These are phyloP conservation scores for Heliocybe sulcata DNA, from an alignment of 1,284 basidiomycete species.

Conservation along the genomic window DNA sequence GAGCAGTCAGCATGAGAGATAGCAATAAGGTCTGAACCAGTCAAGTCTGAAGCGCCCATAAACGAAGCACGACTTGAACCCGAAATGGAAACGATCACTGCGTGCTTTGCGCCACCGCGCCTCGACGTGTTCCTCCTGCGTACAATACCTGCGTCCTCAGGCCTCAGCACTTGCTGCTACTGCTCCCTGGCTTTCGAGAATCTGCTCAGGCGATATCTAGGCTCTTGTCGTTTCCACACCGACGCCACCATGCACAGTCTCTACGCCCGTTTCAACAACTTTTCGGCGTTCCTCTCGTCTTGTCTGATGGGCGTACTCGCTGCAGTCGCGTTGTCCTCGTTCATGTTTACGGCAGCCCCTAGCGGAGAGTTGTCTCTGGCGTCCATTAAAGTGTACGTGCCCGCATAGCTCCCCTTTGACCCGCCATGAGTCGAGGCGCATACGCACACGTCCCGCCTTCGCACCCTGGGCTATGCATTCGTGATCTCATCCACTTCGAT, in stretches of 20 bases:
- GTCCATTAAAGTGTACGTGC: constrained; percentile 62
- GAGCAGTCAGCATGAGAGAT: too few species aligned
- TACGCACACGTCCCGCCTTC: not conserved
- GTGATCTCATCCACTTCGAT: not conserved
- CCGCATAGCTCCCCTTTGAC: not conserved
- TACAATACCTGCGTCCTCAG: not conserved
- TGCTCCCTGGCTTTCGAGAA: not conserved
- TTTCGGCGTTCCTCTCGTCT: constrained; percentile 70
- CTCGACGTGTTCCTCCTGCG: not conserved
- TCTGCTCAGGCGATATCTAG: not conserved
- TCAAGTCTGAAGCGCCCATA: not conserved
- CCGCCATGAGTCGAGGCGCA: not conserved
- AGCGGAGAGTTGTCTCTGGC: constrained; percentile 50
- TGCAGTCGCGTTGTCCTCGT: constrained; percentile 64
- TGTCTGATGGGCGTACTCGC: constrained; percentile 73
- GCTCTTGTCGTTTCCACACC: not conserved
- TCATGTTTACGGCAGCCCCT: constrained; percentile 54
- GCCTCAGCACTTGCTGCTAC: not conserved
- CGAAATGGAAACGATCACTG: not conserved
- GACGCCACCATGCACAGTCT: constrained; percentile 51
- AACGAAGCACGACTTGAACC: not conserved
- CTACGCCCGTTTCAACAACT: constrained; percentile 64
- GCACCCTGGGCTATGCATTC: not conserved
- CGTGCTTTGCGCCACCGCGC: not conserved
- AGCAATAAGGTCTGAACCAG: not conserved